Evolutionary conservation across 108 stramenopile genomes (phyloP), one percentile per base, ranked within the genome.

Genomic region (Asterionellopsis glacialis): DNA sequence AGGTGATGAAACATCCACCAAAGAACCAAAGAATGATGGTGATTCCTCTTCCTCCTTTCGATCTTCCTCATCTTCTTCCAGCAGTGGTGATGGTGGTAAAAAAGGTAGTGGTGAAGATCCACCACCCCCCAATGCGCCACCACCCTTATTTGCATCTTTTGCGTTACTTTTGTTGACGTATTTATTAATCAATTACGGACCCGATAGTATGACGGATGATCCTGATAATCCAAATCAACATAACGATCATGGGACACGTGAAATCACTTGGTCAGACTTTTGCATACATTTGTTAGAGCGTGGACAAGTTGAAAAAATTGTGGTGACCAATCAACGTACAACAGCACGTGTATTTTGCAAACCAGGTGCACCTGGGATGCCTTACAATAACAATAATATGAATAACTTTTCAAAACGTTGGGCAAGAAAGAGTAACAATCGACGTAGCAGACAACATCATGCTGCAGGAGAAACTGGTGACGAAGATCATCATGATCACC

Each of bases 201-300:
- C 16, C 9, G 47, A 48, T 21, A 14, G 43, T 44, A 14, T 13
- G 43, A 21, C 16, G 16, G 1, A 2, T 9, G 47, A 48, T 7
- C 4, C 2, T 48, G 47, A 48, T 16, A 21, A 9, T 19, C 9
- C 19, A 2, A 48, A 48, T 44, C 43, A 44, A 44, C 11, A 13
- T 5, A 16, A 9, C 9, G 19, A 48, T 16, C 47, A 9, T 16
- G 47, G 21, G 2, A 9, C 57, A 3, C 69, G 78, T 15, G 86
- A 87, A 57, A 70, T 79, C 15, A 81, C 82, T 11, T 91, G 86
- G 86, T 64, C 75, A 40, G 89, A 91, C 48, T 88, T 91, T 51
- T 67, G 67, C 56, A 71, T 75, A 43, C 65, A 67, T 48, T 75
- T 89, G 67, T 64, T 88, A 16, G 84, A 85, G 33, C 62, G 73